Base-by-base conservation (phyloP, 2,329 filamentous ascomycete genomes). In the Hymenoscyphus salicellus region DNA sequence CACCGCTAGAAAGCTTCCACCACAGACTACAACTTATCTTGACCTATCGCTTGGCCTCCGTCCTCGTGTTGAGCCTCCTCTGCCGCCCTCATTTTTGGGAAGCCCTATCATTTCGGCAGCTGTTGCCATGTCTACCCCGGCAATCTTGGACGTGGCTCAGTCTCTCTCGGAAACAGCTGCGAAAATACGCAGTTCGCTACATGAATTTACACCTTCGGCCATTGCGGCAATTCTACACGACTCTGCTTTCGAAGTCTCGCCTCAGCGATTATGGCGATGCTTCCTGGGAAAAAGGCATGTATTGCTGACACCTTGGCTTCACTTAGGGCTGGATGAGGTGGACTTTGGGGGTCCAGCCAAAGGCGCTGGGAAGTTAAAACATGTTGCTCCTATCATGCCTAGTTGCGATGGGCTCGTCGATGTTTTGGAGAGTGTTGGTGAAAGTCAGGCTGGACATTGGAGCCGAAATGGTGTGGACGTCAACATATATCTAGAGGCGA, bases 241-340 rank as follows among this genome's bases (percentile, higher is more conserved):
- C 58, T 74, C 75, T 10, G 78, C 79, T 2, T 73, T 78, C 62
- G 81, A 83, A 68, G 67, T 75, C 11, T 76, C 76, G 11, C 81
- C 82, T 0, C 81, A 83, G 71, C 74, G 81, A 5, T 66, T 83
- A 17, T 83, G 81, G 82, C 77, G 80, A 65, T 78, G 69, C 0
- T 83, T 82, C 61, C 63, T 81, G 6, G 82, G 81, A 0, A 63
- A 68, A 0, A 71, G 74, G 26, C 80, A 83, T 70, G 67, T 77
- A 0, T 66, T 82, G 3, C 77, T 79, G 2, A 83, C 81, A 5
- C 79, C 77, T 0, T 83, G 81, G 81, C 74, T 76, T 28, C 69
- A 77, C 33, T 62, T 75, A 16, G 72, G 72, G 23, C 69, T 77
- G 8, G 78, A 79, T 20, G 76, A 81, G 43, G 75, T 82, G 14